phyloP scores from a whole-genome alignment of 306 rosid species.

The Quercus bicolor region DNA sequence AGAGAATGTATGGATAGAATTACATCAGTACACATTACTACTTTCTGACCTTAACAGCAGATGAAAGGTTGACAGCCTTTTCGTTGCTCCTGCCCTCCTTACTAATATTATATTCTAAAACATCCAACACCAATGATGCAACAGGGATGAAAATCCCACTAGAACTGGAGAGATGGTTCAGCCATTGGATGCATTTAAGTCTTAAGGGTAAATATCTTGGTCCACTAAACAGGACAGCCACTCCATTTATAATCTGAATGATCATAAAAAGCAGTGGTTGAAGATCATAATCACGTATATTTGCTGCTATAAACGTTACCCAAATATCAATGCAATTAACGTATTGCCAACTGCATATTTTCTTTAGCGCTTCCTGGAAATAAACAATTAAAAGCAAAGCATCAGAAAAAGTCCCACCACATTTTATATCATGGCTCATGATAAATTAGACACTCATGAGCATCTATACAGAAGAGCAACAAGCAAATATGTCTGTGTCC shows the following conservation, averaged over 20 bases:
- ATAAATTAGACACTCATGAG: neutral
- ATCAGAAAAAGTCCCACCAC: slow-evolving; percentile 19
- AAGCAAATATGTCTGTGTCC: neutral
- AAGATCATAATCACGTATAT: slow-evolving; percentile 62
- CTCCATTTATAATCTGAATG: slow-evolving; percentile 74
- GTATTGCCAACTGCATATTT: slow-evolving; percentile 74
- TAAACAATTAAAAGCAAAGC: slow-evolving; percentile 22
- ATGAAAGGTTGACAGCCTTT: slow-evolving; percentile 38
- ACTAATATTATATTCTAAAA: slow-evolving; percentile 62
- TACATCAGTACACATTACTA: neutral
- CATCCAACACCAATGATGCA: slow-evolving; percentile 68
- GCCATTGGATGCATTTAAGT: slow-evolving; percentile 82
- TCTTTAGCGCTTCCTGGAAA: slow-evolving; percentile 76
- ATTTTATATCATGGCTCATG: slow-evolving; percentile 10
- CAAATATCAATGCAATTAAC: slow-evolving; percentile 80
- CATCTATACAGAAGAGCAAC: slow-evolving; percentile 1
- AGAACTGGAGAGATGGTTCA: slow-evolving; percentile 70
- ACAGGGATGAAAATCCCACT: slow-evolving; percentile 86
- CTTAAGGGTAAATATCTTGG: slow-evolving; percentile 94
- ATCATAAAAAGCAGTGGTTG: slow-evolving; percentile 58
- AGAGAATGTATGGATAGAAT: neutral
- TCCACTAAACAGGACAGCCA: slow-evolving; percentile 75
- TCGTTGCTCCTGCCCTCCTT: slow-evolving; percentile 65
- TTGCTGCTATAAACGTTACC: slow-evolving; percentile 60
- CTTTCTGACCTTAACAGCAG: slow-evolving; percentile 61